phyloP scores from a whole-genome alignment of 805 yeast species.

The Ogataea chonburiensis region DNA sequence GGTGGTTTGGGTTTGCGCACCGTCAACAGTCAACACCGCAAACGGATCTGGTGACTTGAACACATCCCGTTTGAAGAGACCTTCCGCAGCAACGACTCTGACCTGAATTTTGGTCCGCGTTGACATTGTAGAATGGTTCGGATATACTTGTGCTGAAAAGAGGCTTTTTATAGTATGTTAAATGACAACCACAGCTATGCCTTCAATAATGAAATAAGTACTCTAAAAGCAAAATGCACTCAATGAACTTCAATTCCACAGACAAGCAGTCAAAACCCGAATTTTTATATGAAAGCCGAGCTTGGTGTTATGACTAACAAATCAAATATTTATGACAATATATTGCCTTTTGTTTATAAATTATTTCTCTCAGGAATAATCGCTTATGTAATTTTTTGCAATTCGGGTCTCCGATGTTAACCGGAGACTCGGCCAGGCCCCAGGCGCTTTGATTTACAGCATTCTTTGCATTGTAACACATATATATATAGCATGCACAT shows the following conservation, averaged over 20 bases:
- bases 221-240: conserved; percentile 2
- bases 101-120: conserved; percentile 48
- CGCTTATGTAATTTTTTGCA: no score
- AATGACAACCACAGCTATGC: conserved; percentile 2
- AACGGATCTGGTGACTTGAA: conserved; percentile 97
- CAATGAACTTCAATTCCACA: neutral
- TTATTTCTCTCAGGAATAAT: conserved; percentile 4
- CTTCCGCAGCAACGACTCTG: conserved; percentile 91
- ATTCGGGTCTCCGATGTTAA: neutral
- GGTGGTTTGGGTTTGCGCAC: conserved; percentile 93
- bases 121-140: conserved; percentile 9
- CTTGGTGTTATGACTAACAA: conserved; percentile 3
- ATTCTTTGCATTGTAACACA: no score
- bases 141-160: neutral
- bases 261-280: conserved; percentile 1
- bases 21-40: conserved; percentile 97
- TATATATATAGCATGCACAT: no score
- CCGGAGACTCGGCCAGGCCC: neutral
- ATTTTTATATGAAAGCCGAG: neutral
- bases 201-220: neutral
- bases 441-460: no score
- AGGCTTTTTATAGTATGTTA: conserved; percentile 3
- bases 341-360: conserved; percentile 10
- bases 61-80: conserved; percentile 91
- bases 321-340: conserved; percentile 11